These are phyloP conservation scores for Globisporangium splendens DNA, from an alignment of 352 stramenopile genomes.

Conservation along the genomic window DNA sequence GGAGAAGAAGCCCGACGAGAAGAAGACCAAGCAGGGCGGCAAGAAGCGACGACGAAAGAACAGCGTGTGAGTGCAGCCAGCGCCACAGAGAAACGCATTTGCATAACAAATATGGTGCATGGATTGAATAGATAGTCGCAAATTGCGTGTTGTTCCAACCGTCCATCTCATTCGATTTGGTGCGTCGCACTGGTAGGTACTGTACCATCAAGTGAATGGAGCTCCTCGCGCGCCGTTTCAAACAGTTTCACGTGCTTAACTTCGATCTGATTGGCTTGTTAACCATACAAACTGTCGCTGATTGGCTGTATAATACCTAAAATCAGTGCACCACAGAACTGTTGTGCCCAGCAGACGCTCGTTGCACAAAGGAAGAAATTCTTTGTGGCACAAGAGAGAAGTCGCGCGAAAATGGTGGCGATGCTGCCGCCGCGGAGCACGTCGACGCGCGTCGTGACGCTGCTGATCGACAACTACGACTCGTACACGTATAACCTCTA, in stretches of 20 bases:
- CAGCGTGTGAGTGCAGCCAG: constrained; percentile 12
- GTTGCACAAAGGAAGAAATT: neutral
- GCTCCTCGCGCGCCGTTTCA: constrained; percentile 1
- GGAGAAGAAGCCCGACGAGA: constrained; percentile 33
- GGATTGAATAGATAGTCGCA: neutral
- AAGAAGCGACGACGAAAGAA: constrained; percentile 37
- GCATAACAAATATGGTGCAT: no score
- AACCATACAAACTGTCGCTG: neutral
- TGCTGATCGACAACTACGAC: constrained; percentile 98
- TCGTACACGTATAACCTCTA: constrained; percentile 98
- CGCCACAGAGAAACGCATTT: no score
- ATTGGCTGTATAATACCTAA: neutral
- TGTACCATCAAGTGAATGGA: neutral
- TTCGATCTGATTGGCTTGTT: neutral
- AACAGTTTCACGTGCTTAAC: neutral
- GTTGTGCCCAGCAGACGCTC: no score
- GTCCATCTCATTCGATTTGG: neutral
- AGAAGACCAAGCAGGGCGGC: constrained; percentile 28
- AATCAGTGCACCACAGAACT: neutral
- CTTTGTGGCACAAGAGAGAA: no score
- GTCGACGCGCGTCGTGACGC: constrained; percentile 37
- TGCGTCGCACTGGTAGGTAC: no score
- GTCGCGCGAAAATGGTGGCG: constrained; percentile 19
- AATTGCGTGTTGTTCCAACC: no score
- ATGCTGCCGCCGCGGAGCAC: constrained; percentile 13